Conservation (phyloP, 805 yeast species). For the Kurtzmaniella fragi region DNA sequence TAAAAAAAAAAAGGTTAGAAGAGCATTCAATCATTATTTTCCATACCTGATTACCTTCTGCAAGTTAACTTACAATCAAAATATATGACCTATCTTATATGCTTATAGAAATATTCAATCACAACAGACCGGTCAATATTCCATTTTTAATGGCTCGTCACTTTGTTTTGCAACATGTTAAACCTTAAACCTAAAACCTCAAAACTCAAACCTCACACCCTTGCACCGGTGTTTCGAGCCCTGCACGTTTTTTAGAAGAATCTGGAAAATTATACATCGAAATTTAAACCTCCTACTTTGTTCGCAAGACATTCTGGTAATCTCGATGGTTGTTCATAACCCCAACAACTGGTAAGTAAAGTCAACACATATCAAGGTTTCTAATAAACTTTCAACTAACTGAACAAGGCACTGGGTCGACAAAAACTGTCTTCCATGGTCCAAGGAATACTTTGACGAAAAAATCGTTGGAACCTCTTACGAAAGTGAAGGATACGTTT, state of each 20-base stretch:
- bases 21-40: no score
- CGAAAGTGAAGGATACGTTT: slow-evolving; percentile 18
- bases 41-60: no score
- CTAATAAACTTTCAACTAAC: neutral
- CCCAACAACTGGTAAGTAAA: slow-evolving; percentile 60
- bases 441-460: slow-evolving; percentile 44
- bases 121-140: no score
- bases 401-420: slow-evolving; percentile 62
- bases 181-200: no score
- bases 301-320: neutral
- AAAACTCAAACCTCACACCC: no score
- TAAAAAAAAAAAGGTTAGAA: no score
- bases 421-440: slow-evolving; percentile 63
- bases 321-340: slow-evolving; percentile 58
- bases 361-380: neutral
- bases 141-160: no score
- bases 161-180: no score
- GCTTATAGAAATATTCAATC: no score
- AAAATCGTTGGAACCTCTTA: slow-evolving; percentile 26
- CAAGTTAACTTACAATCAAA: no score
- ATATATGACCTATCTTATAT: no score
- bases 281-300: neutral
- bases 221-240: slow-evolving; percentile 2
- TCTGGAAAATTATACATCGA: slow-evolving; percentile 1
- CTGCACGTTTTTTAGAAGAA: slow-evolving; percentile 1